phyloP scores from a whole-genome alignment of 768 basidiomycete species.

The Daedalea quercina region DNA sequence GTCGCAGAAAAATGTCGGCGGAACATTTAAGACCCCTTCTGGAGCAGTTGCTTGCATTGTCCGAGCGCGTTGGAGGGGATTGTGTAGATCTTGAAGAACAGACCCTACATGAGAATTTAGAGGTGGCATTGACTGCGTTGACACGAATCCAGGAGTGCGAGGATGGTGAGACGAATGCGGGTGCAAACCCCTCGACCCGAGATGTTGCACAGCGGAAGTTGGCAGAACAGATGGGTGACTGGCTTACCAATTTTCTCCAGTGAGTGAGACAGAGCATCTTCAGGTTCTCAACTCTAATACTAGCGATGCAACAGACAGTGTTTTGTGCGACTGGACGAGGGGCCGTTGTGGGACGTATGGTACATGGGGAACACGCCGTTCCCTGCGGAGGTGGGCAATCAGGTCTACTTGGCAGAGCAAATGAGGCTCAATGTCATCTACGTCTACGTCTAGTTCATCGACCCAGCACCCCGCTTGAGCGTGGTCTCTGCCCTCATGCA shows the following conservation, averaged over 20 bases:
- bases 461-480: constrained; percentile 61
- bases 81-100: too few species aligned
- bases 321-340: constrained; percentile 41
- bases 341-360: constrained; percentile 64
- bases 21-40: constrained; percentile 32
- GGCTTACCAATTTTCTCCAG: constrained; percentile 35
- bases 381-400: constrained; percentile 51
- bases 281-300: not conserved
- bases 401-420: not conserved
- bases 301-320: constrained; percentile 29
- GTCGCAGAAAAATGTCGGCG: constrained; percentile 33
- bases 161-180: too few species aligned
- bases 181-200: too few species aligned
- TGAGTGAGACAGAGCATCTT: constrained; percentile 20
- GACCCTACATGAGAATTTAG: too few species aligned
- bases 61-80: too few species aligned
- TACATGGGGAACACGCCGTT: constrained; percentile 61
- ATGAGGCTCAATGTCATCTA: not conserved
- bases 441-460: constrained; percentile 43
- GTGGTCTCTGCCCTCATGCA: constrained; percentile 54
- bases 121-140: too few species aligned
- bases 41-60: constrained; percentile 6
- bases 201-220: too few species aligned
- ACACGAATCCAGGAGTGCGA: too few species aligned
- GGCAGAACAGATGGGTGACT: too few species aligned